These are phyloP conservation scores for Suhomyces maxii DNA, from an alignment of 1,139 yeast species.

Conservation along the genomic window DNA sequence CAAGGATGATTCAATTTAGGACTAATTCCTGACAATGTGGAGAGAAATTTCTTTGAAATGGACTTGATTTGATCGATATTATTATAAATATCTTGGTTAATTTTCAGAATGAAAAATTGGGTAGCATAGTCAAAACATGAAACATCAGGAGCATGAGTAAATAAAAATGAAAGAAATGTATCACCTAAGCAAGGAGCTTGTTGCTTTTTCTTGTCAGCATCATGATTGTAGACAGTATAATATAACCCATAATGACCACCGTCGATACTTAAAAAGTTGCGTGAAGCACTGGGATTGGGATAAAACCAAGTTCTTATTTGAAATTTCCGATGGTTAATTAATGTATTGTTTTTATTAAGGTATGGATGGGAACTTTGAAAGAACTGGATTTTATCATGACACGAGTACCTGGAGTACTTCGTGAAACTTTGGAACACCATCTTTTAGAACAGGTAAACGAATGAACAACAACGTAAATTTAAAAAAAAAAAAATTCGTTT, in stretches of 20 bases:
- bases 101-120: conserved; percentile 31
- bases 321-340: conserved; percentile 23
- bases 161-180: conserved; percentile 13
- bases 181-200: conserved; percentile 11
- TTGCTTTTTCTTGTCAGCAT: conserved; percentile 24
- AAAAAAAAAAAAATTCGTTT: background rate
- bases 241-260: conserved; percentile 49
- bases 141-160: conserved; percentile 3
- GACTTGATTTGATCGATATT: conserved; percentile 25
- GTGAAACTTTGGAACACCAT: conserved; percentile 31
- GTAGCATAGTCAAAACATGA: conserved; percentile 15
- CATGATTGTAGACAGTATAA: conserved; percentile 44
- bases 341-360: conserved; percentile 24
- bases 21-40: conserved; percentile 15
- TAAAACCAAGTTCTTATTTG: conserved; percentile 26
- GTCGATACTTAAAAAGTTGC: conserved; percentile 32
- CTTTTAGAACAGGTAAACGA: background rate
- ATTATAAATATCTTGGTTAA: conserved; percentile 30
- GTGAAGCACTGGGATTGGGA: conserved; percentile 28
- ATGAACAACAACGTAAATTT: background rate
- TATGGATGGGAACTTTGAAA: conserved; percentile 45
- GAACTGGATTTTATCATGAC: conserved; percentile 31
- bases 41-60: conserved; percentile 21
- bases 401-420: conserved; percentile 24
- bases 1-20: conserved; percentile 1